These are phyloP conservation scores for Geotrichum phurueaensis DNA, from an alignment of 1,139 yeast genomes.

Conservation along the genomic window DNA sequence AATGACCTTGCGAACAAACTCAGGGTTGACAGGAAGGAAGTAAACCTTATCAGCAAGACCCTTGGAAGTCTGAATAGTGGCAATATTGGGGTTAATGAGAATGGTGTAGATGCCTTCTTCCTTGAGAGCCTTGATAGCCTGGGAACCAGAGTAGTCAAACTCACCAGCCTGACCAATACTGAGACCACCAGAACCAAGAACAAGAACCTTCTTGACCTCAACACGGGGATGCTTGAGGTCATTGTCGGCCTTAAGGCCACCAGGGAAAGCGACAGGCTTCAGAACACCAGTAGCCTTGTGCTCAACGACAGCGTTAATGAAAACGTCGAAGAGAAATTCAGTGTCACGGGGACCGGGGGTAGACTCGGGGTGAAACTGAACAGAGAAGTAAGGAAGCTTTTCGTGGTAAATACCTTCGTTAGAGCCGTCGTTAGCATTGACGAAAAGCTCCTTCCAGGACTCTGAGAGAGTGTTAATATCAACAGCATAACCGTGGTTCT, in stretches of 20 bases:
- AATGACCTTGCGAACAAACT: conserved; percentile 91
- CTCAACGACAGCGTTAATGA: conserved; percentile 74
- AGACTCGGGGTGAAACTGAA: conserved; percentile 98
- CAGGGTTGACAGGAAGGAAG: conserved; percentile 91
- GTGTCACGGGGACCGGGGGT: conserved; percentile 99
- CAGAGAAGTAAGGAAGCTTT: conserved; percentile 85
- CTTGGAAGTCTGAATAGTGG: conserved; percentile 95
- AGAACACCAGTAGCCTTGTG: conserved; percentile 50
- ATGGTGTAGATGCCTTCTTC: conserved; percentile 84
- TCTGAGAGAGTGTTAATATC: conserved; percentile 62
- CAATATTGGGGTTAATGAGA: conserved; percentile 92
- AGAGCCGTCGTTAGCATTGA: conserved; percentile 94
- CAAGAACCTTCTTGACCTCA: conserved; percentile 87
- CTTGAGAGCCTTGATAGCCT: conserved; percentile 66
- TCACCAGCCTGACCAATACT: conserved; percentile 99
- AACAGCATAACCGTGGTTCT: conserved; percentile 98
- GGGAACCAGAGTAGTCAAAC: conserved; percentile 96
- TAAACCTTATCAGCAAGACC: conserved; percentile 92
- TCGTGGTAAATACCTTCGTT: conserved; percentile 97
- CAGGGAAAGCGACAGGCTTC: conserved; percentile 84
- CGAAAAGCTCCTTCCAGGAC: conserved; percentile 95
- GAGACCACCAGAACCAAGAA: conserved; percentile 97
- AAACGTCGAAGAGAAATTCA: conserved; percentile 92
- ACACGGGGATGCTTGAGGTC: conserved; percentile 58
- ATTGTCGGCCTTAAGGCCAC: conserved; percentile 72